Base-by-base conservation (phyloP, 805 yeast species). In the Metschnikowia cubensis region DNA sequence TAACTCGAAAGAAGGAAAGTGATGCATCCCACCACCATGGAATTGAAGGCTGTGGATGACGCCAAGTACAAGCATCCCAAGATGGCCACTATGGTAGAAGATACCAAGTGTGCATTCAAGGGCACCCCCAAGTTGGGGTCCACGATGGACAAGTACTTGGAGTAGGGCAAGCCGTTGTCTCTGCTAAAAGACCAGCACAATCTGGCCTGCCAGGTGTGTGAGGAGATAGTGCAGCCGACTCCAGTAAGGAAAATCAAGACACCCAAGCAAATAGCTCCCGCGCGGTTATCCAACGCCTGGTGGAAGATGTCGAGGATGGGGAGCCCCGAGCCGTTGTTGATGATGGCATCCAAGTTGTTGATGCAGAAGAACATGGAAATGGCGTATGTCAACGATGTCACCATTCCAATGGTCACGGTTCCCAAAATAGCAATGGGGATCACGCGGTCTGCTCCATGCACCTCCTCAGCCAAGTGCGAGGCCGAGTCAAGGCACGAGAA, bases 201-300 rank as follows among this genome's bases (percentile, higher is more conserved):
- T 60, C 76, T 64, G 22, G 75, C 69, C 63, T 71, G 75, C 75
- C 74, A 71, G 21, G 75, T 71, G 60, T 70, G 74, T 42, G 70
- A 68, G 34, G 70, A 61, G 48, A 70, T 65, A 31, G 73, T 71
- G 58, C 74, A 70, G 2, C 74, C 74, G 38, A 58, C 56, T 22
- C 70, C 73, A 44, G 74, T 69, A 38, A 68, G 54, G 43, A 69
- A 62, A 31, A 71, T 62, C 48, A 71, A 61, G 29, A 60, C 51
- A 3, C 72, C 75, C 46, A 71, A 60, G 53, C 70, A 63, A 29
- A 69, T 58, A 29, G 75, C 74, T 21, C 75, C 75, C 22, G 62
- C 62, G 43, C 59, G 64, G 59, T 59, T 65, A 15, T 57, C 56
- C 42, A 71, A 62, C 6, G 74, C 75, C 55, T 71, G 76, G 59